Conservation (phyloP, 768 basidiomycete genomes). For the Chalciporus piperatus region DNA sequence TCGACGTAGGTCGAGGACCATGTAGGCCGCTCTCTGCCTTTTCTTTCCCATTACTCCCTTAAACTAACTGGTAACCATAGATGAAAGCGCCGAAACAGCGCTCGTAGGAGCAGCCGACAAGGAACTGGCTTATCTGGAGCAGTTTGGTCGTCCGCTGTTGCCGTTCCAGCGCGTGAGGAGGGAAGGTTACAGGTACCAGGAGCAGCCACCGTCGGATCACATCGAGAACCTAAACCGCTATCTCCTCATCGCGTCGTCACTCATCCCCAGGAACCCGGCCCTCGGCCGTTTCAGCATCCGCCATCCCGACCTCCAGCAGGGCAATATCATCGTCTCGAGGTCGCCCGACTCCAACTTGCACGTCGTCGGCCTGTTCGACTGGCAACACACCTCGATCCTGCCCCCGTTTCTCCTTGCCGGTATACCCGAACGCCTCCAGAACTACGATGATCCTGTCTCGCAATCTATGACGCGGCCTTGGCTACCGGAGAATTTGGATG, state of each 20-base stretch:
- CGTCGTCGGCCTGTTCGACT: slow-evolving; percentile 47
- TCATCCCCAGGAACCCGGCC: slow-evolving; percentile 37
- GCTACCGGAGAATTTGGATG: background rate
- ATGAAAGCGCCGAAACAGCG: background rate
- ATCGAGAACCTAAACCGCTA: slow-evolving; percentile 1
- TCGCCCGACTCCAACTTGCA: slow-evolving; percentile 42
- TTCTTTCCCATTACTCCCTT: background rate
- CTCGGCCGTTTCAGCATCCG: slow-evolving; percentile 47
- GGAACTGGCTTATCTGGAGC: background rate
- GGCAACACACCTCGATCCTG: slow-evolving; percentile 55
- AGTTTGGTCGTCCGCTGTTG: slow-evolving; percentile 2
- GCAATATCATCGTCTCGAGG: slow-evolving; percentile 48
- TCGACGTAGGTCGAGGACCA: slow-evolving; percentile 1
- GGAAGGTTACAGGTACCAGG: background rate
- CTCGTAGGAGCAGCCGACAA: background rate
- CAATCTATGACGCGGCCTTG: background rate
- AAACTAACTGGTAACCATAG: slow-evolving; percentile 21
- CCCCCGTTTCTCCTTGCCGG: slow-evolving; percentile 49
- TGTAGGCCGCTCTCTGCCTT: background rate
- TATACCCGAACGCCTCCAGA: background rate
- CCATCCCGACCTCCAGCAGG: slow-evolving; percentile 40
- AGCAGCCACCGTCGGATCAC: slow-evolving; percentile 2
- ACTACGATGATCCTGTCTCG: background rate
- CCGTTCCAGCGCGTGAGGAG: slow-evolving; percentile 5
- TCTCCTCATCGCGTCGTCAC: background rate